phyloP scores from a whole-genome alignment of 2,329 filamentous ascomycete species.

The Chaetomium sp. region DNA sequence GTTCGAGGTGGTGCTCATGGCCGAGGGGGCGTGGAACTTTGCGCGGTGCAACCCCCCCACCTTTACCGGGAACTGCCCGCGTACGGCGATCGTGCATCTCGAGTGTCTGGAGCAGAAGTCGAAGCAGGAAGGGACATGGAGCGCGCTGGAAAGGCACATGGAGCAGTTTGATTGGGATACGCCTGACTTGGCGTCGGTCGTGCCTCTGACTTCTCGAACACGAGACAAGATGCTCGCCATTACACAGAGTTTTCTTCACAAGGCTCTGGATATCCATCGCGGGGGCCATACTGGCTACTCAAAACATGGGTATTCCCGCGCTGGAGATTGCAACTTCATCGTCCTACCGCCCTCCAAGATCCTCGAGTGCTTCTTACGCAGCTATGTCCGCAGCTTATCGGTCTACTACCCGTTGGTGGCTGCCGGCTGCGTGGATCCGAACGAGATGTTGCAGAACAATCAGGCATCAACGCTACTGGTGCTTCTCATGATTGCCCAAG shows the following conservation, averaged over 20 bases:
- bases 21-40: constrained; percentile 55
- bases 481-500: constrained; percentile 72
- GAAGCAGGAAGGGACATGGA: constrained; percentile 52
- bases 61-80: constrained; percentile 49
- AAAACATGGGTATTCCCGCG: constrained; percentile 48
- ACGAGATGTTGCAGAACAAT: constrained; percentile 67
- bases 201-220: constrained; percentile 52
- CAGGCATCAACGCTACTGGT: constrained; percentile 67
- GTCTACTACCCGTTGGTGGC: constrained; percentile 67
- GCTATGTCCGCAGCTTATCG: constrained; percentile 66
- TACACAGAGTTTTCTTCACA: constrained; percentile 70
- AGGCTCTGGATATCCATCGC: constrained; percentile 68
- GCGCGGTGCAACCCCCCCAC: constrained; percentile 53
- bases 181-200: constrained; percentile 46
- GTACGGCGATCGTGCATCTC: constrained; percentile 55
- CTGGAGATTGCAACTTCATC: constrained; percentile 62
- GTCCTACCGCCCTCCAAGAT: constrained; percentile 67
- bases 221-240: constrained; percentile 72
- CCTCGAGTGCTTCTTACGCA: constrained; percentile 67
- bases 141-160: constrained; percentile 47
- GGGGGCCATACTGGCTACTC: constrained; percentile 48
- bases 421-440: constrained; percentile 63
- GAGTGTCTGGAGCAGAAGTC: constrained; percentile 55
- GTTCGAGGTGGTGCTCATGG: constrained; percentile 50
- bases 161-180: constrained; percentile 44